Evolutionary conservation across 352 stramenopile species (phyloP).

Genomic region (Aphanomyces stellatus): DNA sequence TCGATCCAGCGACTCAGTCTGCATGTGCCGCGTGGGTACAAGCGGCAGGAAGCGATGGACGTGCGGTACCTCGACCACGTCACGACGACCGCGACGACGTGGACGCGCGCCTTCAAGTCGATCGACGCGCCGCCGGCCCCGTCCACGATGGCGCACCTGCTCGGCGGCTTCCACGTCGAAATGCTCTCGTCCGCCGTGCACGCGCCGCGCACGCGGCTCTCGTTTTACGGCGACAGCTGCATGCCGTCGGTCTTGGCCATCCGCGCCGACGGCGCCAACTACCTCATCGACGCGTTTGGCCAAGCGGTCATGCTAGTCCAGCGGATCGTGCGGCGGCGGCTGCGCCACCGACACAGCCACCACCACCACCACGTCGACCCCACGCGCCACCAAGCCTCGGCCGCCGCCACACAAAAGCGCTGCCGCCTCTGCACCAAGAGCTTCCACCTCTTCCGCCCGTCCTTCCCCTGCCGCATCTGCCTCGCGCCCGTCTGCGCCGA

Average conservation of each 20-base stretch:
- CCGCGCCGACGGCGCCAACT: background rate
- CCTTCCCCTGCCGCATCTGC: background rate
- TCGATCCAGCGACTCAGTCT: background rate
- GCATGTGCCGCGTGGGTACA: background rate
- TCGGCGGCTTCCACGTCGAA: background rate
- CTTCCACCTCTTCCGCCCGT: background rate
- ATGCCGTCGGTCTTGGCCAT: background rate
- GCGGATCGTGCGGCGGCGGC: background rate
- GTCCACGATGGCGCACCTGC: background rate
- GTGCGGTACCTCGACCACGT: background rate
- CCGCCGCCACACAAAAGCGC: background rate
- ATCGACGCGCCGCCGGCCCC: background rate
- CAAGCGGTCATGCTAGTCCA: background rate
- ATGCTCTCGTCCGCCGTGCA: background rate
- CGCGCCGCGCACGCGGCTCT: background rate
- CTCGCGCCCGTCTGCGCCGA: background rate
- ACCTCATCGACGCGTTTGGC: background rate
- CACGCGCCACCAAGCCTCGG: background rate
- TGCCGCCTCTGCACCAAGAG: background rate
- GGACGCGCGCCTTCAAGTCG: constrained; percentile 2
- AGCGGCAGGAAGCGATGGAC: background rate
- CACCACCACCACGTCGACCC: background rate
- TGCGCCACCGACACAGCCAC: background rate
- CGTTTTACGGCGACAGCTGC: background rate
- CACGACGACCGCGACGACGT: background rate